These are phyloP conservation scores for Trametes punicea DNA, from an alignment of 768 basidiomycete genomes.

Conservation along the genomic window DNA sequence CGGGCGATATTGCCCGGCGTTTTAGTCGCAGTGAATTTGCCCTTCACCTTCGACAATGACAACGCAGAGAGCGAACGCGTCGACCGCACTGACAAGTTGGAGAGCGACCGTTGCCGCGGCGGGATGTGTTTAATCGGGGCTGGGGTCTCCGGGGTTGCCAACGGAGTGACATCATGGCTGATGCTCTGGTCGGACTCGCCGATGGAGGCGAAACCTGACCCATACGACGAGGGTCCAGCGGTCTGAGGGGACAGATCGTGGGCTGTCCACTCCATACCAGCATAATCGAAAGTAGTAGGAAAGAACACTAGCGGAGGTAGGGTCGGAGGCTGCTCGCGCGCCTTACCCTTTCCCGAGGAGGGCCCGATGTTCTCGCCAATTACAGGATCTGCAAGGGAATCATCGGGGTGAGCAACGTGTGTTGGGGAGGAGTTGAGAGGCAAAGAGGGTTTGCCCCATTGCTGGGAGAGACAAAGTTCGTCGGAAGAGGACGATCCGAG, in stretches of 20 bases:
- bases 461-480: neutral
- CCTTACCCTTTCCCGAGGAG: constrained; percentile 51
- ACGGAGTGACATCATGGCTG: constrained; percentile 10
- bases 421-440: neutral
- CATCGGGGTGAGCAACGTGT: neutral
- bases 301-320: constrained; percentile 66
- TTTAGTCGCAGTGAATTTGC: constrained; percentile 43
- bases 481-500: constrained; percentile 8
- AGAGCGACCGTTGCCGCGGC: constrained; percentile 53
- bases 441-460: neutral
- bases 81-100: constrained; percentile 47
- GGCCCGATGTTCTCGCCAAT: constrained; percentile 12
- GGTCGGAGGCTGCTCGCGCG: constrained; percentile 48
- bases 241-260: constrained; percentile 25
- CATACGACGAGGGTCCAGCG: constrained; percentile 29
- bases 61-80: constrained; percentile 41
- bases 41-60: constrained; percentile 47
- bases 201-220: constrained; percentile 23
- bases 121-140: constrained; percentile 29
- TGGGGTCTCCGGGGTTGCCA: constrained; percentile 9
- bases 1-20: constrained; percentile 52
- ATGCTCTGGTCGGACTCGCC: constrained; percentile 12
- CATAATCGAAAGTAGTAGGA: constrained; percentile 47
- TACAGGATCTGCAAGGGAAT: neutral
- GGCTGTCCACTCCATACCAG: constrained; percentile 24